Evolutionary conservation across 768 basidiomycete species (phyloP), one percentile per base, ranked within the genome.

Genomic region (Pulveroboletus frians): DNA sequence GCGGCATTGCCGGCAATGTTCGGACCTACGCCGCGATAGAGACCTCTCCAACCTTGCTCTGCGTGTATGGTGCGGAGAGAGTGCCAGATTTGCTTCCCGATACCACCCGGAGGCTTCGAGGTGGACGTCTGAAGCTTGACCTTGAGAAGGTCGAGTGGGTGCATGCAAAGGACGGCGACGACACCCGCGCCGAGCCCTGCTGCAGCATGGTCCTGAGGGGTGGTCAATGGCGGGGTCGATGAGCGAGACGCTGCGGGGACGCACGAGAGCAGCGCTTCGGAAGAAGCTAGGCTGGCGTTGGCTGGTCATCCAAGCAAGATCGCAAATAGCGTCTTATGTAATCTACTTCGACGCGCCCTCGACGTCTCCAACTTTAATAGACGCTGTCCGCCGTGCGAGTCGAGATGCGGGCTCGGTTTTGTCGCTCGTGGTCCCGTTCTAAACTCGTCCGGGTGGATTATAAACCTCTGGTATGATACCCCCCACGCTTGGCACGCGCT

Each of bases 141-240:
- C 72, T 98, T 98, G 69, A 99, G 76, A 10, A 98, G 78, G 70
- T 99, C 96, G 30, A 99, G 77, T 7, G 96, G 96, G 66, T 98
- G 93, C 91, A 98, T 94, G 69, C 90, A 90, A 27, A 97, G 75
- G 41, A 93, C 92, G 31, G 92, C 89, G 60, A 86, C 84, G 57
- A 91, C 83, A 49, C 96, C 96, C 34, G 96, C 94, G 43, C 89
- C 86, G 44, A 98, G 79, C 48, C 96, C 96, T 38, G 92, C 91
- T 46, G 83, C 82, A 29, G 95, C 93, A 83, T 97, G 93, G 69
- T 98, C 96, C 91, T 95, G 58, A 13, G 32, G 18, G 17, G n/a
- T 29, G 30, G 29, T 61, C 11, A 64, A 9, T 3, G 9, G 13
- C 0, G 8, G 21, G 2, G 13, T 37, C 0, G 38, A 7, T 0